Evolutionary conservation across 1,139 yeast species (phyloP), one percentile per base, ranked within the genome.

Genomic region (Williopsis jadinii): DNA sequence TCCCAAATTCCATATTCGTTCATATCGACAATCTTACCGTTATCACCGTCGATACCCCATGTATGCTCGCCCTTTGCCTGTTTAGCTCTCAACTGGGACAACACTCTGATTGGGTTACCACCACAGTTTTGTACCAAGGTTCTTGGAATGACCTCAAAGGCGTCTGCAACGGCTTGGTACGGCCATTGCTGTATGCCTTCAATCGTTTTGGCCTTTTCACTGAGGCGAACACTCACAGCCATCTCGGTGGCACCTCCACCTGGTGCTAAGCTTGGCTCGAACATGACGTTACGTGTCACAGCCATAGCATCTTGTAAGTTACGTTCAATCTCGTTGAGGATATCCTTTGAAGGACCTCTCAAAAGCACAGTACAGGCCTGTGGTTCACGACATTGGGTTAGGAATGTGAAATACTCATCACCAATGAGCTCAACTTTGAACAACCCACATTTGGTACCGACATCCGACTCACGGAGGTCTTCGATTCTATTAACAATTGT

Each of bases 221-320:
- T 76, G 47, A 92, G 73, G 52, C 75, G 79, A 28, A 92, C 97
- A 51, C 94, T 75, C 39, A 94, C 90, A 2, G 98, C 98, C 97
- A 94, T 92, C 67, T 92, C 99, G 19, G 97, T 92, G 39, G 99
- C 98, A 58, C 99, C 98, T 45, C 98, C 99, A 54, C 99, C 99
- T 39, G 99, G 99, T 2, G 96, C 75, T 59, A 92, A 74, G 33
- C 94, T 80, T 39, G 99, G 98, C 62, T 92, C 95, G 55, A 92
- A 82, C 74, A 86, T 77, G 37, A 94, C 97, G 60, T 94, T 94
- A 64, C 97, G 80, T 24, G 98, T 82, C 40, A 92, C 98, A 6
- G 97, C 92, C 95, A 94, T 86, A 38, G 99, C 98, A 65, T 94
- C 99, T 61, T 92, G 97, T 60, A 94, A 73, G 63, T 94, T 94